Percentiles rank a stretch among this genome's conserved stretches.
Evolutionary conservation across 202 grass and related monocot species (phyloP).

Genomic region (Saccharum hybrid): DNA sequence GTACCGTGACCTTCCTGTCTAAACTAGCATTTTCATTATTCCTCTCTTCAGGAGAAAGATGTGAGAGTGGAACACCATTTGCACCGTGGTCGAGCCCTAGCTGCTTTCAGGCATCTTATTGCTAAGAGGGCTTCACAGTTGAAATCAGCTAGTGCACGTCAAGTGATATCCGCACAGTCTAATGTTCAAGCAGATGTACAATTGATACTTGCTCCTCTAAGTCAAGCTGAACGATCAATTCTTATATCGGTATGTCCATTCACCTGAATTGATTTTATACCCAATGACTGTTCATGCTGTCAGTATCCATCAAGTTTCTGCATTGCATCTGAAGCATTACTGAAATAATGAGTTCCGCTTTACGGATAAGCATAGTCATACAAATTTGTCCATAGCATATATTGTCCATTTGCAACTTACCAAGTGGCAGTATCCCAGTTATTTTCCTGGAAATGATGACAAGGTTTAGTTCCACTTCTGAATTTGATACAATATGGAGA

Average conservation of each 20-base stretch:
- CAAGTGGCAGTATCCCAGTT: slow-evolving; percentile 17
- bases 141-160: slow-evolving; percentile 69
- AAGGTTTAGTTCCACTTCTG: slow-evolving; percentile 18
- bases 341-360: slow-evolving; percentile 15
- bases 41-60: slow-evolving; percentile 75
- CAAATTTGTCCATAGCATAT: slow-evolving; percentile 18
- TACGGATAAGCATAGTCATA: slow-evolving; percentile 23
- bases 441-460: slow-evolving; percentile 30
- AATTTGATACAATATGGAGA: slow-evolving; percentile 30
- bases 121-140: slow-evolving; percentile 77
- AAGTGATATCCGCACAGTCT: slow-evolving; percentile 67
- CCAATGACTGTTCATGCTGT: slow-evolving; percentile 11
- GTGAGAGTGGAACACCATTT: slow-evolving; percentile 91
- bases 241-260: slow-evolving; percentile 76
- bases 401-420: slow-evolving; percentile 19
- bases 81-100: slow-evolving; percentile 78
- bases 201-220: slow-evolving; percentile 79
- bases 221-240: slow-evolving; percentile 83
- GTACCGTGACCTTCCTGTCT: slow-evolving; percentile 8
- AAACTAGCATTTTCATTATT: slow-evolving; percentile 32
- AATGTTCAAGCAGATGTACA: slow-evolving; percentile 81
- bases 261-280: slow-evolving; percentile 36
- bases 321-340: slow-evolving; percentile 11
- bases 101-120: slow-evolving; percentile 92
- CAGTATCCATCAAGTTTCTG: slow-evolving; percentile 25